These are phyloP conservation scores for Fennellomyces sp. DNA, from an alignment of 371 early-diverging fungal species.

Conservation along the genomic window DNA sequence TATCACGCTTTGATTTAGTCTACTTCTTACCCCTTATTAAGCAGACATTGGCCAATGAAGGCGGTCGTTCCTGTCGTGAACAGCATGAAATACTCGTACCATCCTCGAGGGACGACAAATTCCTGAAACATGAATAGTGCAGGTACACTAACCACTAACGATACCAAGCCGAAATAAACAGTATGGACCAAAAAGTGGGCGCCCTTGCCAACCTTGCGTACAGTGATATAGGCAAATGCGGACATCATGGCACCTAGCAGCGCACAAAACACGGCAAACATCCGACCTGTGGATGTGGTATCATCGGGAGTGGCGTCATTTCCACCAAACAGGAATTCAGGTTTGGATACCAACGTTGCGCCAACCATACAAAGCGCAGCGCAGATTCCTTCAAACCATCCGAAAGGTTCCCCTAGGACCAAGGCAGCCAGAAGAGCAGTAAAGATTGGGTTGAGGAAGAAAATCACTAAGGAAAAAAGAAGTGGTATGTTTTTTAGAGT, in stretches of 20 bases:
- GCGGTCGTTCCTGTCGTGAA: slow-evolving; percentile 61
- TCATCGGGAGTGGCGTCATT: slow-evolving; percentile 11
- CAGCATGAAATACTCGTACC: slow-evolving; percentile 34
- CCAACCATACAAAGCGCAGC: slow-evolving; percentile 64
- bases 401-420: slow-evolving; percentile 65
- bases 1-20: no score
- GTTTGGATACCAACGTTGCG: slow-evolving; percentile 68
- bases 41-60: slow-evolving; percentile 73
- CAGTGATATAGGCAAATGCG: slow-evolving; percentile 71
- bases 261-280: slow-evolving; percentile 51
- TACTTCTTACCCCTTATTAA: slow-evolving; percentile 72
- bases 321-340: slow-evolving; percentile 59
- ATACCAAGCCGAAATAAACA: slow-evolving; percentile 70
- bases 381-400: slow-evolving; percentile 56
- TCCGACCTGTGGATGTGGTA: slow-evolving; percentile 13
- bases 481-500: no score
- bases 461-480: slow-evolving; percentile 44
- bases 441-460: slow-evolving; percentile 78
- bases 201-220: slow-evolving; percentile 70
- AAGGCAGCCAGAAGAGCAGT: slow-evolving; percentile 68
- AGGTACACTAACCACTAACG: slow-evolving; percentile 34
- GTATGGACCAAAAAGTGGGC: slow-evolving; percentile 77
- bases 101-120: slow-evolving; percentile 12
- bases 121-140: slow-evolving; percentile 43
- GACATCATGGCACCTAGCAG: slow-evolving; percentile 64